These are phyloP conservation scores for Cryptosporidium bovis DNA, from an alignment of 169 alveolate genomes.

Conservation along the genomic window DNA sequence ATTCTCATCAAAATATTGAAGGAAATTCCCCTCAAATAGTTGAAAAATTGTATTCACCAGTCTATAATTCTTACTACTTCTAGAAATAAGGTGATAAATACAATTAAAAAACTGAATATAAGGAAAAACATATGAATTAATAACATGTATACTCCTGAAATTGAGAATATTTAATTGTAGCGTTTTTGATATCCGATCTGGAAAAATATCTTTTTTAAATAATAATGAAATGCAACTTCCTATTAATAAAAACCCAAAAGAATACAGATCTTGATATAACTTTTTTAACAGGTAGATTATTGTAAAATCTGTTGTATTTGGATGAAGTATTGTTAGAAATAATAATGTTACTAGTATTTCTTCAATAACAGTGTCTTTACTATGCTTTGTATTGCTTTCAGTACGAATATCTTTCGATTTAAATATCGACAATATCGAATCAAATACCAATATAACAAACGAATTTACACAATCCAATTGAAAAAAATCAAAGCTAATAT, in stretches of 20 bases:
- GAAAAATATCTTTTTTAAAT: slow-evolving; percentile 46
- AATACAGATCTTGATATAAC: slow-evolving; percentile 32
- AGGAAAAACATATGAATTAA: slow-evolving; percentile 38
- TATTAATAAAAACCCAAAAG: slow-evolving; percentile 41
- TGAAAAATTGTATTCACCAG: slow-evolving; percentile 34
- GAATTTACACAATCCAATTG: not conserved
- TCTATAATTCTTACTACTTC: not conserved
- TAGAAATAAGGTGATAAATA: slow-evolving; percentile 15
- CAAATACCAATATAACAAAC: slow-evolving; percentile 11
- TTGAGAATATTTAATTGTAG: slow-evolving; percentile 58
- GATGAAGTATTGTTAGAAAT: slow-evolving; percentile 36
- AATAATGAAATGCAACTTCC: slow-evolving; percentile 50
- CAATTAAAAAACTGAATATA: slow-evolving; percentile 44
- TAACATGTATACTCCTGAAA: slow-evolving; percentile 43
- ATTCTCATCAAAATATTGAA: slow-evolving; percentile 9
- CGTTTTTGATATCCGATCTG: slow-evolving; percentile 19
- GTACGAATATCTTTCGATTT: not conserved
- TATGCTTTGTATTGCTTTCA: not conserved
- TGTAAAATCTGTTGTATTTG: slow-evolving; percentile 48
- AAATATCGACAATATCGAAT: slow-evolving; percentile 37
- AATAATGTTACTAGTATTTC: slow-evolving; percentile 21
- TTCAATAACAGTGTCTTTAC: slow-evolving; percentile 3
- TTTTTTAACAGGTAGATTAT: slow-evolving; percentile 13
- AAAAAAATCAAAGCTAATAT: not conserved
- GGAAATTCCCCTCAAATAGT: slow-evolving; percentile 12